A percentile compares a stretch with the other conserved stretches of the same genome.
Conservation (phyloP, 345 rosid species). For the Stellera chamaejasme region DNA sequence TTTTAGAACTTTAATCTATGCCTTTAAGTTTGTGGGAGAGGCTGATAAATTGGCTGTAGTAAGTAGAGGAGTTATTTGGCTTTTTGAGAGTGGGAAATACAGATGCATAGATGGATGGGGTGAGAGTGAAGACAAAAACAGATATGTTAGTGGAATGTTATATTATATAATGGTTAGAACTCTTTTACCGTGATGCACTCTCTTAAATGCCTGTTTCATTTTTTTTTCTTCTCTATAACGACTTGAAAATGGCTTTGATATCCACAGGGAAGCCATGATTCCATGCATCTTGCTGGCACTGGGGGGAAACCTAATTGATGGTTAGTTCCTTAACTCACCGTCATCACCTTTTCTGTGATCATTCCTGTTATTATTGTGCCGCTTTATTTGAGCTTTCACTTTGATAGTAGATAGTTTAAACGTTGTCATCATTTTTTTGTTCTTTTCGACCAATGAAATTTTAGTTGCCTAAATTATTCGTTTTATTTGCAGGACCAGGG, state of each 20-base stretch:
- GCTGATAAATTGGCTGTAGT: too few species aligned
- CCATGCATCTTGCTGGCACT: conserved; percentile 91
- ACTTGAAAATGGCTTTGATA: conserved; percentile 7
- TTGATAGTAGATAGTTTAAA: neutral
- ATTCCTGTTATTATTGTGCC: neutral
- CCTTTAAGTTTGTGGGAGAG: too few species aligned
- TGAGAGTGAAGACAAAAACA: too few species aligned
- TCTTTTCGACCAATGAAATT: neutral
- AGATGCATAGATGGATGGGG: too few species aligned
- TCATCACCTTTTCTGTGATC: neutral
- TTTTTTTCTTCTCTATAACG: neutral
- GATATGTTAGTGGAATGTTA: too few species aligned
- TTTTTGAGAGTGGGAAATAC: too few species aligned
- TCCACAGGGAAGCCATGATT: conserved; percentile 89
- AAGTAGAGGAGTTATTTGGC: too few species aligned
- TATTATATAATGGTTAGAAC: too few species aligned
- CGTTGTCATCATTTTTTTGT: neutral
- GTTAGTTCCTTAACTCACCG: conserved; percentile 24
- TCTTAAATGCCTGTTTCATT: neutral
- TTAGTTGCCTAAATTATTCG: neutral
- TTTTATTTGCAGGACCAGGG: conserved; percentile 72
- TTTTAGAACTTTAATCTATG: too few species aligned
- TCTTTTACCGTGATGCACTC: neutral
- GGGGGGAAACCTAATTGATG: conserved; percentile 96
- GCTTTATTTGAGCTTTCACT: neutral